Conservation (phyloP, 176 grass and related monocot species). For the Musa troglodytarum region DNA sequence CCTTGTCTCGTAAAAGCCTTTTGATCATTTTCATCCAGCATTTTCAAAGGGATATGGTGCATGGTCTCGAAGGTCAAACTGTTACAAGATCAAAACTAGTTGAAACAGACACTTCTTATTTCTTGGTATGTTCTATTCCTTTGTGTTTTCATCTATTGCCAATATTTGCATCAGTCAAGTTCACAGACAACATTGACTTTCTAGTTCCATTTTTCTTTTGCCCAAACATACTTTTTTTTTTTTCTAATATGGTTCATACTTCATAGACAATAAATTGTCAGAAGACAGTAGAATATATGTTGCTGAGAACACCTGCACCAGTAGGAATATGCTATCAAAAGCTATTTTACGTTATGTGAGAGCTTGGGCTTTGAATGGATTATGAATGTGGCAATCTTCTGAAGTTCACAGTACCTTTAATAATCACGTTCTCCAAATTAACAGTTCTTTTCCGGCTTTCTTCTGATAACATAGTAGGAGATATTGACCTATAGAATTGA, state of each 20-base stretch:
- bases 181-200: background rate
- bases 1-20: background rate
- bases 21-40: constrained; percentile 35
- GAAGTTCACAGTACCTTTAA: constrained; percentile 56
- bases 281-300: constrained; percentile 90
- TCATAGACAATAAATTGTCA: constrained; percentile 62
- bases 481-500: background rate
- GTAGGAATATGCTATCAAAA: constrained; percentile 63
- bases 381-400: constrained; percentile 66
- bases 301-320: constrained; percentile 75
- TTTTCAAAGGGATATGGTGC: constrained; percentile 89
- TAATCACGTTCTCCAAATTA: background rate
- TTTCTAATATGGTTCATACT: constrained; percentile 1
- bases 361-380: constrained; percentile 58
- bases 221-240: background rate
- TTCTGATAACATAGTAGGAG: background rate
- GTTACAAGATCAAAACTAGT: constrained; percentile 93
- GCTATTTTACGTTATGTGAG: constrained; percentile 49
- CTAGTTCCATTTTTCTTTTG: background rate
- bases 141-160: background rate
- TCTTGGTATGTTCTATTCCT: background rate
- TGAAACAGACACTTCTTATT: constrained; percentile 34
- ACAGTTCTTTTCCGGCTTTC: background rate
- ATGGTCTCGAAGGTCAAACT: constrained; percentile 75
- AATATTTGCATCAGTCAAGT: background rate